Evolutionary conservation across 495 filamentous ascomycete species (phyloP).

Genomic region (Penicillium psychrofluorescens): DNA sequence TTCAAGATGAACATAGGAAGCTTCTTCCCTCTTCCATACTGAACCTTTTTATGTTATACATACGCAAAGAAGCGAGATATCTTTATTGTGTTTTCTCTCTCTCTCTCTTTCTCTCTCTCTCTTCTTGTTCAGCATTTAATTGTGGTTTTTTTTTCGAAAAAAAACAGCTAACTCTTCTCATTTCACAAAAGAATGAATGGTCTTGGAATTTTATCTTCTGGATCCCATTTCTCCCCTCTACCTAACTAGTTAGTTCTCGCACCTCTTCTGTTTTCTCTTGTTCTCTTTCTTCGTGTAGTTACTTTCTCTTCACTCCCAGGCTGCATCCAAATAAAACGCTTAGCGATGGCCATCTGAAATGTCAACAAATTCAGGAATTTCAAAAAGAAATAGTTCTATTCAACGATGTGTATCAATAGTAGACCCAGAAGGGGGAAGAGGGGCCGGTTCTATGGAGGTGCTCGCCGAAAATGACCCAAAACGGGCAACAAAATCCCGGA

Average conservation of each 20-base stretch:
- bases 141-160: slow-evolving; percentile 1
- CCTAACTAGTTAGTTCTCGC: no score
- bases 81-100: slow-evolving; percentile 1
- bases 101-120: no score
- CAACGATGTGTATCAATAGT: neutral
- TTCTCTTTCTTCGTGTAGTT: no score
- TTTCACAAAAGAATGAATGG: neutral
- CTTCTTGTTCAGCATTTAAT: slow-evolving; percentile 1
- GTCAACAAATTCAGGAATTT: no score
- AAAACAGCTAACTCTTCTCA: neutral
- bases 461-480: neutral
- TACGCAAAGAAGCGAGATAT: neutral
- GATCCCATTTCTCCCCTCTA: neutral
- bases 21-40: neutral
- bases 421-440: neutral
- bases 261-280: no score
- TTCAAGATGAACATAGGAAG: neutral
- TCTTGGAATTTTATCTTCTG: neutral
- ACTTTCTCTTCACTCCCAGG: no score
- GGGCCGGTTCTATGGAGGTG: neutral
- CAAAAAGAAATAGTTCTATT: no score
- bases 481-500: neutral
- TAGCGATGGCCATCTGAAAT: no score
- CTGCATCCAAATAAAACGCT: no score
- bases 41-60: neutral